Evolutionary conservation across 768 basidiomycete genomes (phyloP), one percentile per base, ranked within the genome.

Genomic region (Xerocomellus dryophilus): DNA sequence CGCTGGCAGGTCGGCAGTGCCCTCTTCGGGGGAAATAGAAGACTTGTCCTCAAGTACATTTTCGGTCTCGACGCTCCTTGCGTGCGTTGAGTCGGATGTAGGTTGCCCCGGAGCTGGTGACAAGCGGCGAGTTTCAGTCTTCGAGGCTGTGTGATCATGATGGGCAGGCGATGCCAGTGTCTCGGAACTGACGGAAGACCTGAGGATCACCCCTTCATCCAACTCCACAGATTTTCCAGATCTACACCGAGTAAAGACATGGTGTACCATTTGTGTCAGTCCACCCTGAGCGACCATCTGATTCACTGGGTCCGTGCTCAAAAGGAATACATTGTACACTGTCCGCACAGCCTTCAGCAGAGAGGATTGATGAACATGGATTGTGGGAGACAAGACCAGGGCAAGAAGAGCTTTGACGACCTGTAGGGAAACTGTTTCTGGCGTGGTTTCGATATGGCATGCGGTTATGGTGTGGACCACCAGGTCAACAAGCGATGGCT

Each of bases 271-370:
- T 70, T 99, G 97, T 0, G 93, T 94, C 17, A 99, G 81, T 17
- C 95, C 93, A 18, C 96, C 97, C 71, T 99, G 97, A 17, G 97
- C 97, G 35, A 99, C 96, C 77, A 91, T 95, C 73, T 98, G 97
- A 61, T 96, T 98, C 46, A 94, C 89, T 5, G 88, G 81, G 64
- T 96, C 93, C 20, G 81, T 79, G 62, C 92, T 94, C 54, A 98
- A 78, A 25, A 99, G 78, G 69, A 98, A 99, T 54, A 99, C 87
- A 68, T 99, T 98, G 76, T 98, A 99, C 4, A 99, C 97, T 18
- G 97, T 98, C 43, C 97, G 83, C 31, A 99, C 91, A 27, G 94
- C 93, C 70, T 98, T 98, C 60, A 99, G 81, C 41, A 99, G 78
- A 11, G 93, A 90, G 5, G 94, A 97, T 67, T 98, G 97, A 71